Evolutionary conservation across 2,329 filamentous ascomycete genomes (phyloP).

Genomic region (Clonostachys sp.): DNA sequence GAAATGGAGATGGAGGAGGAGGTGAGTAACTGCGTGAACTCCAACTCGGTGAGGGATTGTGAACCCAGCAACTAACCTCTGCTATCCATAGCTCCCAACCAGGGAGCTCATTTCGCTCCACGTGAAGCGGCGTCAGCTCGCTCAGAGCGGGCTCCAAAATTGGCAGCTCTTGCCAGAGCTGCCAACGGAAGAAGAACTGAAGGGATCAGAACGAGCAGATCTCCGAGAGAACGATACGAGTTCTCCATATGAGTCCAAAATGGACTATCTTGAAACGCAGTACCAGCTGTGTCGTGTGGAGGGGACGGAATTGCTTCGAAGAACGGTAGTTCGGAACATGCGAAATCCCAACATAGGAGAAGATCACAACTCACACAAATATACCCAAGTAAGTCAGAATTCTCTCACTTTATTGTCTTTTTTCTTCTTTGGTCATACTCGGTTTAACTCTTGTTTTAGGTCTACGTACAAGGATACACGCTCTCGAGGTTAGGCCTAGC

Average conservation of each 20-base stretch:
- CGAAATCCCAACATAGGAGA: slow-evolving; percentile 52
- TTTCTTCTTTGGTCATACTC: neutral
- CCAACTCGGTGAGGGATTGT: too few relatives aligned
- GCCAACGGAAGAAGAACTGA: neutral
- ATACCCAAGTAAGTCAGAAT: slow-evolving; percentile 56
- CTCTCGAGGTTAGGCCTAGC: slow-evolving; percentile 60
- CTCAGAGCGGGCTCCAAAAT: neutral
- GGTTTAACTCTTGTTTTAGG: slow-evolving; percentile 36
- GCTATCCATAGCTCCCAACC: too few relatives aligned
- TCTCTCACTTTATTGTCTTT: neutral
- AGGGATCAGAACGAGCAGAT: neutral
- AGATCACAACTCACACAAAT: slow-evolving; percentile 53
- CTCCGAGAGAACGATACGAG: neutral
- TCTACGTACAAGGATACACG: slow-evolving; percentile 61
- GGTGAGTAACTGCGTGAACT: too few relatives aligned
- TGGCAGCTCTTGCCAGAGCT: neutral
- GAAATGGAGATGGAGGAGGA: too few relatives aligned
- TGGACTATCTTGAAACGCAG: slow-evolving; percentile 64
- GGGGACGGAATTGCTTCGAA: slow-evolving; percentile 62
- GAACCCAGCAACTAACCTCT: slow-evolving; percentile 29
- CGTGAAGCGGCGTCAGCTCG: too few relatives aligned
- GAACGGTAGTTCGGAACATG: slow-evolving; percentile 56
- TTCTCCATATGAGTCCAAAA: neutral
- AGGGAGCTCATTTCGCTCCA: too few relatives aligned
- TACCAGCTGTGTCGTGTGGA: slow-evolving; percentile 77